Evolutionary conservation across 805 yeast genomes (phyloP).

Genomic region (Candida ficus): DNA sequence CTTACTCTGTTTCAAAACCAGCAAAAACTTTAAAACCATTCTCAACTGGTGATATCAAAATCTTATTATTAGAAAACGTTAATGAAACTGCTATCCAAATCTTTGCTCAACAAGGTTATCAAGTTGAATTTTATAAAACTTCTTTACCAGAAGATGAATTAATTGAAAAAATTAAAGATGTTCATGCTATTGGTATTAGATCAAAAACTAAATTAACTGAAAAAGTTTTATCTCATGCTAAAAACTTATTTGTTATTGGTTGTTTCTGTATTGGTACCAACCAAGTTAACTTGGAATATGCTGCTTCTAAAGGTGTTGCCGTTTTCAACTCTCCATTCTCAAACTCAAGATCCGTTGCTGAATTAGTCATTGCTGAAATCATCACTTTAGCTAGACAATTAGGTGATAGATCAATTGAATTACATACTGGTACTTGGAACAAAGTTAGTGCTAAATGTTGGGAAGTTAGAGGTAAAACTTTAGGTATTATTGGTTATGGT

Average conservation of each 20-base stretch:
- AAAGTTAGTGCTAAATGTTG: slow-evolving; percentile 92
- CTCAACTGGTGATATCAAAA: slow-evolving; percentile 91
- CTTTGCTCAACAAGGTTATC: slow-evolving; percentile 88
- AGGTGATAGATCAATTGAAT: slow-evolving; percentile 93
- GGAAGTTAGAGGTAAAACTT: slow-evolving; percentile 98
- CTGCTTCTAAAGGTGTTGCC: slow-evolving; percentile 90
- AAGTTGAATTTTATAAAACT: slow-evolving; percentile 88
- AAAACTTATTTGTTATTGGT: slow-evolving; percentile 84
- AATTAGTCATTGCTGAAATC: slow-evolving; percentile 91
- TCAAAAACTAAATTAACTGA: slow-evolving; percentile 89
- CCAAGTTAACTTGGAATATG: slow-evolving; percentile 90
- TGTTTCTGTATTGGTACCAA: slow-evolving; percentile 99
- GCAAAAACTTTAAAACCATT: slow-evolving; percentile 86
- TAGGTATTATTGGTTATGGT: slow-evolving; percentile 96
- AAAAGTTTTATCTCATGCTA: slow-evolving; percentile 76
- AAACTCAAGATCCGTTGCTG: slow-evolving; percentile 97
- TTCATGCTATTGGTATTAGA: slow-evolving; percentile 96
- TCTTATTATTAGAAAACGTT: slow-evolving; percentile 86
- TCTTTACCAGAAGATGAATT: slow-evolving; percentile 90
- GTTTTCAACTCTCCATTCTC: slow-evolving; percentile 99
- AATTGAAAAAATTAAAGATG: slow-evolving; percentile 87
- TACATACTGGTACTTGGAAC: slow-evolving; percentile 97
- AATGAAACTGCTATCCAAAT: slow-evolving; percentile 88
- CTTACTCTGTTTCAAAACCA: slow-evolving; percentile 39
- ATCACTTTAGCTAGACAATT: slow-evolving; percentile 92